Evolutionary conservation across 805 yeast genomes (phyloP), one percentile per base, ranked within the genome.

Genomic region (Sungouiozyma ichnusensis): DNA sequence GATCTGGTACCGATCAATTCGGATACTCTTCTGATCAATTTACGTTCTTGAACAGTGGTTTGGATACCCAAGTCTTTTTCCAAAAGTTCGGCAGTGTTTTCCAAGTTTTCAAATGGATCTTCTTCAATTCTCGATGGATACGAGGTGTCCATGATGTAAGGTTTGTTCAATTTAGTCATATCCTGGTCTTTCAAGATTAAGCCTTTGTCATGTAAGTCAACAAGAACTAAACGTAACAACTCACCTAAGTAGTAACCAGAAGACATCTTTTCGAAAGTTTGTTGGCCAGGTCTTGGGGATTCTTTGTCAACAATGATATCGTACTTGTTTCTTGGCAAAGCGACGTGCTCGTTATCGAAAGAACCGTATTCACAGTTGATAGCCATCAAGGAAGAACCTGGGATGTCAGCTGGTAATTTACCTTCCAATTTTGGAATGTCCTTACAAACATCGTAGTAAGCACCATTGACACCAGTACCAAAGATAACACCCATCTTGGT

Each of bases 361-460:
- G 96, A 90, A 57, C 97, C 97, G 68, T 88, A 88, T 69, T 88
- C 97, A 71, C 96, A 87, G 72, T 88, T 88, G 64, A 88, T 88
- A 41, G 95, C 95, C 94, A 88, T 87, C 47, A 80, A 77, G 31
- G 82, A 72, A 39, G 74, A 74, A 5, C 58, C 64, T 33, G 74
- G 59, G 51, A 86, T 73, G 59, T 85, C 95, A 33, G 63, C 67
- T 27, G 77, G 73, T 42, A 81, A 62, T 52, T 65, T 67, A 43
- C 90, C 94, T 53, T 77, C 77, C 52, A 88, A 72, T 70, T 90
- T 90, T 48, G 88, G 88, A 54, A 90, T 78, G 53, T 76, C 76
- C 42, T 69, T 64, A 40, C 77, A 79, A 37, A 66, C 66, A 55
- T 88, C 97, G 65, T 77, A 88, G 71, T 88, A 88, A 41, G 95